phyloP scores from a whole-genome alignment of 2,329 filamentous ascomycete genomes.

The Elsinoe fawcettii region DNA sequence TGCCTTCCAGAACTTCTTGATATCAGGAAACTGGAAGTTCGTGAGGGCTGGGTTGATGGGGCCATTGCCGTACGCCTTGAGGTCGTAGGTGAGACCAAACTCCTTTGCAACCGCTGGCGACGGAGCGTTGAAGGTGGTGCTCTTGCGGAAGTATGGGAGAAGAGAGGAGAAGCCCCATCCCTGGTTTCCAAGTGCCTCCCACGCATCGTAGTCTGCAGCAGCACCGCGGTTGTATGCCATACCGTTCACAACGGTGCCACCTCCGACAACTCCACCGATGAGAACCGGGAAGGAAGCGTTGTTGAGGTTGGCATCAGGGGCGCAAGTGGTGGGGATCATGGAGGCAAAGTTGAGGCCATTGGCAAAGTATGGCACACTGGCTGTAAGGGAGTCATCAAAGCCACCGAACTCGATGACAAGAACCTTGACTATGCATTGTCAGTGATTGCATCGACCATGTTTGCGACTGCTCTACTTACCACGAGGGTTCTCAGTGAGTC shows the following conservation, averaged over 20 bases:
- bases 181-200: neutral
- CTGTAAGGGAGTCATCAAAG: slow-evolving; percentile 6
- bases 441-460: neutral
- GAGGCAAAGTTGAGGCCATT: slow-evolving; percentile 13
- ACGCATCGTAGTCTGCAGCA: slow-evolving; percentile 22
- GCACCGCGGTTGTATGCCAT: slow-evolving; percentile 17
- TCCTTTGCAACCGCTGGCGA: slow-evolving; percentile 18
- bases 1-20: slow-evolving; percentile 21
- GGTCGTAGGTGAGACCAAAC: slow-evolving; percentile 21
- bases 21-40: slow-evolving; percentile 21
- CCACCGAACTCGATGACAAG: slow-evolving; percentile 18
- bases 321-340: slow-evolving; percentile 11
- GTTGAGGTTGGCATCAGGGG: slow-evolving; percentile 12
- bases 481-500: slow-evolving; percentile 11
- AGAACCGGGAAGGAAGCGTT: slow-evolving; percentile 17
- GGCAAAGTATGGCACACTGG: slow-evolving; percentile 12
- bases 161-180: neutral
- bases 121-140: slow-evolving; percentile 20
- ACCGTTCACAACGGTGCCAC: slow-evolving; percentile 15
- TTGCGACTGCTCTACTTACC: neutral
- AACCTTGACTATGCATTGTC: slow-evolving; percentile 15
- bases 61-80: slow-evolving; percentile 20
- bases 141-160: slow-evolving; percentile 25
- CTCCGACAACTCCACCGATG: slow-evolving; percentile 14
- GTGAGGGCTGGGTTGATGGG: slow-evolving; percentile 21